Percentiles rank a stretch among this genome's conserved stretches.
Conservation (phyloP, 352 stramenopile genomes). For the Halophytophthora batemanensis region DNA sequence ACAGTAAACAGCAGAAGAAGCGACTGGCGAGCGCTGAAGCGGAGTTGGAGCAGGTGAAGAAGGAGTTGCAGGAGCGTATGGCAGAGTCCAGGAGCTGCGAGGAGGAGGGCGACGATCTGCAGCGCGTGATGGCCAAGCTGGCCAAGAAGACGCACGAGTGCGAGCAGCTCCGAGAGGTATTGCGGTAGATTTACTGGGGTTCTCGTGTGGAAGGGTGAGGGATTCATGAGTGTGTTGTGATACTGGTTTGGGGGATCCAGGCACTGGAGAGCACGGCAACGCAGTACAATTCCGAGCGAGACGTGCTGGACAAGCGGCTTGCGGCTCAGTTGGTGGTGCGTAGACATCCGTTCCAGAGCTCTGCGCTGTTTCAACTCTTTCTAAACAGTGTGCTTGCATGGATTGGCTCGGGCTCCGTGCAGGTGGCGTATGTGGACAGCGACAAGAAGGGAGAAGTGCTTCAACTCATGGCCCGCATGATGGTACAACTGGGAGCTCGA, state of each 20-base stretch:
- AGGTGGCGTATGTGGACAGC: slow-evolving; percentile 72
- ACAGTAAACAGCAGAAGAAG: slow-evolving; percentile 54
- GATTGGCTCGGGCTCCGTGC: no score
- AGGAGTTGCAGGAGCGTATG: slow-evolving; percentile 18
- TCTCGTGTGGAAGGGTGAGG: background rate
- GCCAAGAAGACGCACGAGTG: slow-evolving; percentile 65
- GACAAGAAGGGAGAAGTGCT: slow-evolving; percentile 71
- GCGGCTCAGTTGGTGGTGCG: slow-evolving; percentile 67
- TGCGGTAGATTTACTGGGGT: background rate
- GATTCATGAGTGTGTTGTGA: background rate
- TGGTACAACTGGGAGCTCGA: slow-evolving; percentile 43
- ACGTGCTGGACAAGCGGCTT: slow-evolving; percentile 69
- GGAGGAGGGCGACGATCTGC: slow-evolving; percentile 37
- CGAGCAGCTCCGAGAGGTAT: slow-evolving; percentile 66
- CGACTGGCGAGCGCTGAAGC: slow-evolving; percentile 43
- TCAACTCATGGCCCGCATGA: slow-evolving; percentile 70
- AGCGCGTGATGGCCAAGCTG: slow-evolving; percentile 50
- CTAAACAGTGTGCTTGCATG: no score
- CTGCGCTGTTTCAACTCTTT: no score
- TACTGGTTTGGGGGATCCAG: slow-evolving; percentile 10
- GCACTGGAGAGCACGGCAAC: slow-evolving; percentile 55
- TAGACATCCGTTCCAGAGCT: background rate
- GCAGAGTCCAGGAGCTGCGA: slow-evolving; percentile 1
- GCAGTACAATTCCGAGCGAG: slow-evolving; percentile 50
- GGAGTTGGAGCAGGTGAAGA: slow-evolving; percentile 29